phyloP scores from a whole-genome alignment of 2,329 filamentous ascomycete genomes.

The Penicillium sp. region DNA sequence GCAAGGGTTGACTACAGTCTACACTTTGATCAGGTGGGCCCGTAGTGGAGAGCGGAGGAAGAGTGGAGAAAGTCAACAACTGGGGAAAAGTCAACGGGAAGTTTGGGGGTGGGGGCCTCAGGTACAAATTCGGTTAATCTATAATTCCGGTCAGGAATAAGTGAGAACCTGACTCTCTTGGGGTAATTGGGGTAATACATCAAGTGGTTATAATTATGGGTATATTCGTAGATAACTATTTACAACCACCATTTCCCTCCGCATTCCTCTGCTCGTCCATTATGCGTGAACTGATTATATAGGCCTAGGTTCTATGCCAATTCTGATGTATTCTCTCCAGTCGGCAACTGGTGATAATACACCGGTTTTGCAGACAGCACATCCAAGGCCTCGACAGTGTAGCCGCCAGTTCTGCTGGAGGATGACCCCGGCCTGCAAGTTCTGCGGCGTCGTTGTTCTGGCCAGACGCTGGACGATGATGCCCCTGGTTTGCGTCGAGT shows the following conservation, averaged over 20 bases:
- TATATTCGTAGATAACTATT: not conserved
- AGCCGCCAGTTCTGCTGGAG: not conserved
- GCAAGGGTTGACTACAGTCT: not conserved
- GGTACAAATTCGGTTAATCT: not conserved
- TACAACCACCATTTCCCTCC: not conserved
- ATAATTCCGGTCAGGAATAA: not conserved
- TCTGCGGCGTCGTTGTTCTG: not conserved
- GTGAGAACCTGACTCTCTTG: too few species aligned
- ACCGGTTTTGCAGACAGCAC: not conserved
- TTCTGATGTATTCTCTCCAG: not conserved
- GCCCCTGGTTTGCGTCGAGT: too few species aligned
- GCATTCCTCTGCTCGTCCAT: too few species aligned
- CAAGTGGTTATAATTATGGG: too few species aligned
- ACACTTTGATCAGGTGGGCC: not conserved
- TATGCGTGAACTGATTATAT: not conserved
- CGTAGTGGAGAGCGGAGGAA: conserved; percentile 3
- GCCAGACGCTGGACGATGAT: not conserved
- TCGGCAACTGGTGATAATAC: not conserved
- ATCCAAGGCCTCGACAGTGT: not conserved
- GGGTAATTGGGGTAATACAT: too few species aligned
- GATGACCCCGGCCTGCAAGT: not conserved
- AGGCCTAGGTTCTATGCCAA: not conserved
- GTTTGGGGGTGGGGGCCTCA: not conserved
- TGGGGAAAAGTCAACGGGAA: not conserved
- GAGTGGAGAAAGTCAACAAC: conserved; percentile 2